phyloP scores from a whole-genome alignment of 2,329 filamentous ascomycete genomes.

The Diaporthe sp. region DNA sequence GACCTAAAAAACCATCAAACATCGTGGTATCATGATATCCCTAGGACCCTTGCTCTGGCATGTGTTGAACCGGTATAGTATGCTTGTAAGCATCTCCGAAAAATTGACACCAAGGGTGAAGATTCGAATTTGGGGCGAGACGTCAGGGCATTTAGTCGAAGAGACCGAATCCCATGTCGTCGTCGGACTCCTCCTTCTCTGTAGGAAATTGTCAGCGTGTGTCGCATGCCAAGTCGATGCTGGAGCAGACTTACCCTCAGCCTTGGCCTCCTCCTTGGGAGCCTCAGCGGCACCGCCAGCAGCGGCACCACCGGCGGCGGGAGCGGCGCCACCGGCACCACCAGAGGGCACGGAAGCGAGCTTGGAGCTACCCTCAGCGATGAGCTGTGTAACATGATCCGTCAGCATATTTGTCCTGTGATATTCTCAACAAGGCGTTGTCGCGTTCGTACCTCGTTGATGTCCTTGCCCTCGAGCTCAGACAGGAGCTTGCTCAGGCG shows the following conservation, averaged over 20 bases:
- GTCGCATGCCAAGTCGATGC: constrained; percentile 4
- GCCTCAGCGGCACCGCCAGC: constrained; percentile 76
- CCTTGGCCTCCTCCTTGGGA: constrained; percentile 76
- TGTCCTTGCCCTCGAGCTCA: constrained; percentile 92
- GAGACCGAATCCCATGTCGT: constrained; percentile 84
- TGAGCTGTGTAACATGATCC: constrained; percentile 73
- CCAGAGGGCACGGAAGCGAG: constrained; percentile 97
- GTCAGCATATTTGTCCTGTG: constrained; percentile 42
- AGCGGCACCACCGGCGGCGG: constrained; percentile 76
- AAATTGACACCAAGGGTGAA: constrained; percentile 12
- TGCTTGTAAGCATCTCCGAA: constrained; percentile 38
- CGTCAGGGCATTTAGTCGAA: constrained; percentile 73
- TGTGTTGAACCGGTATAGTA: constrained; percentile 48
- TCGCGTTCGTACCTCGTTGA: constrained; percentile 82
- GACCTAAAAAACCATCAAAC: constrained; percentile 30
- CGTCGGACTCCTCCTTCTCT: constrained; percentile 80
- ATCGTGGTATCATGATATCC: constrained; percentile 35
- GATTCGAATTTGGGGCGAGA: constrained; percentile 11
- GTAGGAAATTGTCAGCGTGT: constrained; percentile 49
- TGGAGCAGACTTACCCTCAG: constrained; percentile 78
- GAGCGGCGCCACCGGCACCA: constrained; percentile 76
- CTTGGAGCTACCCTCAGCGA: constrained; percentile 90
- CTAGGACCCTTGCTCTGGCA: constrained; percentile 48
- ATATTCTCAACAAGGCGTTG: neutral
- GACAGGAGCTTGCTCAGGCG: constrained; percentile 88